A percentile compares a stretch with the other conserved stretches of the same genome.
These are phyloP conservation scores for Lobosporangium transversale DNA, from an alignment of 192 early-diverging fungal species.

Conservation along the genomic window DNA sequence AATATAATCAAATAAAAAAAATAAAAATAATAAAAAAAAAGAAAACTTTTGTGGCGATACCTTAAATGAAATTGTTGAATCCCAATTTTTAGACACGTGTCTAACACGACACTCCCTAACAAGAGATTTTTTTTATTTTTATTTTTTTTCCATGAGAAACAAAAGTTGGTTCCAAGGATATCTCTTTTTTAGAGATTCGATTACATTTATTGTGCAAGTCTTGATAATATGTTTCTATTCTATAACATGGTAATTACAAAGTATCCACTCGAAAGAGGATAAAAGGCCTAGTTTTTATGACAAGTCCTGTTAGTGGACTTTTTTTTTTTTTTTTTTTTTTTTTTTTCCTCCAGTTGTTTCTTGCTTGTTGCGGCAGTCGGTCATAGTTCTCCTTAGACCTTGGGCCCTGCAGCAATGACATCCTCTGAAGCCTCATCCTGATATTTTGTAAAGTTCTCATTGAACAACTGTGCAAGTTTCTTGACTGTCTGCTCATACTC, in stretches of 20 bases:
- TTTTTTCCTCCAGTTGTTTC: neutral
- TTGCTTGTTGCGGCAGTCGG: too few species aligned
- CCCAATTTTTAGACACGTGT: too few species aligned
- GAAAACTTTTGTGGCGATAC: too few species aligned
- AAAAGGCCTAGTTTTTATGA: neutral
- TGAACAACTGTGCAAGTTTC: conserved; percentile 87
- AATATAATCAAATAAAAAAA: conserved; percentile 5
- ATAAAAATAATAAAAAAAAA: neutral
- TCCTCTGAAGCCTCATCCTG: conserved; percentile 70
- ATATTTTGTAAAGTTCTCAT: conserved; percentile 91
- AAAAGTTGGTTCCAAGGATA: neutral
- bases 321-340: conserved; percentile 16
- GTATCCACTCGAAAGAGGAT: too few species aligned
- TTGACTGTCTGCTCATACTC: conserved; percentile 76
- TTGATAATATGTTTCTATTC: too few species aligned
- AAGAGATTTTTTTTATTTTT: neutral
- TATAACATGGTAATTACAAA: too few species aligned
- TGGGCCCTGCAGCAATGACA: conserved; percentile 79
- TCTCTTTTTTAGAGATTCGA: too few species aligned
- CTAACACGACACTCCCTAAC: too few species aligned
- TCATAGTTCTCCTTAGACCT: conserved; percentile 26
- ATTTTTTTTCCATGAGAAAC: neutral
- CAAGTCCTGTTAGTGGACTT: neutral
- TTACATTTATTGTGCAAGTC: too few species aligned
- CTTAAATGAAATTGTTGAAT: too few species aligned